A percentile compares a stretch with the other conserved stretches of the same genome.
phyloP scores from a whole-genome alignment of 139 green algal species.

The Raphidocelis subcapitata region DNA sequence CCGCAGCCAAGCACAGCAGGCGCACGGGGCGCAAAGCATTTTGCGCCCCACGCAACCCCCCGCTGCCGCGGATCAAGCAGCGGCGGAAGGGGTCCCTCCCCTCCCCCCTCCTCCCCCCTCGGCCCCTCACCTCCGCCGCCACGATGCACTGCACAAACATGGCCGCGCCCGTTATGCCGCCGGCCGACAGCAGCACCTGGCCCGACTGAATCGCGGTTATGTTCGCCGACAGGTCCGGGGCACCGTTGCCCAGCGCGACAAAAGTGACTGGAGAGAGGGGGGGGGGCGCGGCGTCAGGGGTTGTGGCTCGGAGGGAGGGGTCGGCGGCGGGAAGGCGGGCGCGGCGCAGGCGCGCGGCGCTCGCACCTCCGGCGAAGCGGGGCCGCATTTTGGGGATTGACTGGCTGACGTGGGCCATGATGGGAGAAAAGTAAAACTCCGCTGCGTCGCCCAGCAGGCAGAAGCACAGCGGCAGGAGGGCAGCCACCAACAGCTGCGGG shows the following conservation, averaged over 20 bases:
- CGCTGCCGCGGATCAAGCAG: too few species aligned
- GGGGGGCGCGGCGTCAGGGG: not conserved
- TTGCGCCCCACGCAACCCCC: too few species aligned
- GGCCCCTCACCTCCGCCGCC: constrained; percentile 20
- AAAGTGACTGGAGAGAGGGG: constrained; percentile 71
- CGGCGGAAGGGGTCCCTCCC: too few species aligned
- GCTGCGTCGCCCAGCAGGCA: constrained; percentile 75
- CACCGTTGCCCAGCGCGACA: constrained; percentile 87
- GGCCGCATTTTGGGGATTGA: constrained; percentile 80
- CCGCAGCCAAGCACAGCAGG: too few species aligned
- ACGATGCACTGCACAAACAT: constrained; percentile 76
- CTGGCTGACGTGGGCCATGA: constrained; percentile 76
- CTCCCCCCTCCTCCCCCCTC: too few species aligned
- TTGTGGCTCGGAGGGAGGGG: too few species aligned
- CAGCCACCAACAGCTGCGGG: constrained; percentile 41
- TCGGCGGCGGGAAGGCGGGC: too few species aligned
- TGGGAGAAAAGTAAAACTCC: constrained; percentile 83
- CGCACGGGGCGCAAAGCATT: too few species aligned
- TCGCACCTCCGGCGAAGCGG: constrained; percentile 73
- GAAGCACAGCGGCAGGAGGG: constrained; percentile 68
- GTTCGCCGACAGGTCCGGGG: constrained; percentile 82
- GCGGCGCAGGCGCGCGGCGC: too few species aligned
- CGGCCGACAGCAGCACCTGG: constrained; percentile 49
- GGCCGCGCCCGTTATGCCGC: constrained; percentile 57
- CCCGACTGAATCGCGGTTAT: constrained; percentile 80